Evolutionary conservation across 441 rosid species (phyloP), one percentile per base, ranked within the genome.

Genomic region (Gossypium gossypioides): DNA sequence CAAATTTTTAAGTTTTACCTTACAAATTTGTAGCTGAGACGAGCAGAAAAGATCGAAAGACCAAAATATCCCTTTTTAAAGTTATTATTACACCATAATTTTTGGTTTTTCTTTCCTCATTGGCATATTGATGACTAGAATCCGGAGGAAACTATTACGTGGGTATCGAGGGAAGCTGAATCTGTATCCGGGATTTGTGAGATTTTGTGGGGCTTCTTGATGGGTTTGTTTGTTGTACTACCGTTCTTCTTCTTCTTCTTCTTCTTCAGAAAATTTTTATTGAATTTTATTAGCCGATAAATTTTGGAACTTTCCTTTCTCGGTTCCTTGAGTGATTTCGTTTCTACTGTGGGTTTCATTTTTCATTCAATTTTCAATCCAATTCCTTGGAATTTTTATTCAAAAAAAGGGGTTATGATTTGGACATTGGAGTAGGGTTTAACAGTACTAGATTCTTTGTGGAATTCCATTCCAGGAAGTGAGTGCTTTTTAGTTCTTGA

Each of bases 171-270:
- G 63, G 72, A 79, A 69, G 76, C 77, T 64, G 78, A 77, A 81
- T 81, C 77, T 74, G 44, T 58, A 74, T 71, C 76, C 57, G 79
- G 81, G 73, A 55, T 69, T 72, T 66, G 40, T 57, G 58, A 69
- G 64, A 65, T 22, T 71, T 27, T 57, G 61, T 19, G 60, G 72
- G 79, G 37, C 52, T 67, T 57, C 16, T 46, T 32, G 15, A 50
- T 59, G 76, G 71, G 42, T 37, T 48, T 24, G 80, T 81, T 76
- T 67, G 76, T 69, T 51, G 51, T 63, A 32, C 62, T 62, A 59
- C 74, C 76, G 44, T 34, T 25, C 10, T 22, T 22, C 32, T n/a
- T n/a, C 32, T 27, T 27, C 34, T 25, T 62, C 0, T n/a, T 42
- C 15, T 19, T 40, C 9, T 63, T 63, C 2, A 18, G 25, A 7